Conservation (phyloP, 2,329 filamentous ascomycete species). For the Knufia fluminis region DNA sequence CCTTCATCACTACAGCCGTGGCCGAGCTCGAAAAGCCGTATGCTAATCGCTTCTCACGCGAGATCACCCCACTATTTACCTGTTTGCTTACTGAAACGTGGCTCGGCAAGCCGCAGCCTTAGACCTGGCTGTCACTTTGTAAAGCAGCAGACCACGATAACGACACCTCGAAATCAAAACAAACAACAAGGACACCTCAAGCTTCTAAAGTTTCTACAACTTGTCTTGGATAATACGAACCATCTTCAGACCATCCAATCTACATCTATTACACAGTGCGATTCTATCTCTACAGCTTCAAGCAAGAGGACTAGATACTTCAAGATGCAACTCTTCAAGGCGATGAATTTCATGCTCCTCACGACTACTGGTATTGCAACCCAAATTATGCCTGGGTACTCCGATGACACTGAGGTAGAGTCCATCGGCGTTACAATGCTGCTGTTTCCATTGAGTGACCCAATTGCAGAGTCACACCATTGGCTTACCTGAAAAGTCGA, state of each 20-base stretch:
- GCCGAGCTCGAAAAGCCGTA: no score
- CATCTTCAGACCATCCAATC: no score
- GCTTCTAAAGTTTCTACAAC: no score
- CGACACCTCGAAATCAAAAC: no score
- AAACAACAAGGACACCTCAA: no score
- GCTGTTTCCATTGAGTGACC: background rate
- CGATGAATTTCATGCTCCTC: background rate
- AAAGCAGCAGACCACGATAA: no score
- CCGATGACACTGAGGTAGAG: background rate
- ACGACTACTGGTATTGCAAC: background rate
- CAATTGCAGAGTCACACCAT: background rate
- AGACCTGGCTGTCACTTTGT: background rate
- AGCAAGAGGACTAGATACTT: background rate
- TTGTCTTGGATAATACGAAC: no score
- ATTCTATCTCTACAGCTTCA: background rate
- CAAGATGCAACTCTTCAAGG: background rate
- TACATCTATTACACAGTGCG: no score
- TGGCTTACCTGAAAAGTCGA: background rate
- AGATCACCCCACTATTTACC: background rate
- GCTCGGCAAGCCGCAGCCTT: background rate
- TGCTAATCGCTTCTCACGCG: no score
- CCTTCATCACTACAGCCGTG: no score
- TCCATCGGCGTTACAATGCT: no score
- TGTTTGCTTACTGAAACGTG: background rate
- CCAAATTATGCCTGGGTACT: background rate